These are phyloP conservation scores for Gnomoniopsis sp. DNA, from an alignment of 2,329 filamentous ascomycete species.

Conservation along the genomic window DNA sequence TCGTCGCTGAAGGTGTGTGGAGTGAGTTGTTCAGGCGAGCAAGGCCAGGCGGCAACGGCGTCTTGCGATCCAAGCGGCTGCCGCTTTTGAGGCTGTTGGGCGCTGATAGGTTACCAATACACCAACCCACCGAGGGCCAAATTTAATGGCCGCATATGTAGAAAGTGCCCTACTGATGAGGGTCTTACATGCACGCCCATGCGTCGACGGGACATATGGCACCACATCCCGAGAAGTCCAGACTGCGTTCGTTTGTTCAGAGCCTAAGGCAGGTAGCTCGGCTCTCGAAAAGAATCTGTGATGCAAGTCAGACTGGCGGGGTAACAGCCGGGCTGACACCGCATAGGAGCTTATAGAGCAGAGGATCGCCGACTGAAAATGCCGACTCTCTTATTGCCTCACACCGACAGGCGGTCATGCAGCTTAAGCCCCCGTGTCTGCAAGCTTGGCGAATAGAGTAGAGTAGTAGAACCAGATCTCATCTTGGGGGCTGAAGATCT, in stretches of 20 bases:
- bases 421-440: slow-evolving; percentile 3
- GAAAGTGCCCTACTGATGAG: background rate
- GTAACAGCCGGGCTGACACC: too few relatives aligned
- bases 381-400: background rate
- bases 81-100: slow-evolving; percentile 31
- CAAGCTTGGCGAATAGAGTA: background rate
- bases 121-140: slow-evolving; percentile 17
- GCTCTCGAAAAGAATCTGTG: background rate
- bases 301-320: background rate
- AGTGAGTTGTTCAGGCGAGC: slow-evolving; percentile 47
- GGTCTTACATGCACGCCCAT: background rate
- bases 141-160: slow-evolving; percentile 12
- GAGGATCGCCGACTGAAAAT: background rate
- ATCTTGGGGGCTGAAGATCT: background rate
- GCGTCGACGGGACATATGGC: background rate
- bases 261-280: too few relatives aligned
- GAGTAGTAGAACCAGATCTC: background rate
- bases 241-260: background rate
- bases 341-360: background rate
- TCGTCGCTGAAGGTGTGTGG: slow-evolving; percentile 6
- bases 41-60: slow-evolving; percentile 41
- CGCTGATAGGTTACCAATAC: slow-evolving; percentile 28
- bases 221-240: background rate
- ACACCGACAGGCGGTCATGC: background rate
- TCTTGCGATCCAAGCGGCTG: slow-evolving; percentile 47